Percentiles rank a stretch among this genome's conserved stretches.
Conservation (phyloP, 2,329 filamentous ascomycete species). For the Ophiostoma pallidulum region DNA sequence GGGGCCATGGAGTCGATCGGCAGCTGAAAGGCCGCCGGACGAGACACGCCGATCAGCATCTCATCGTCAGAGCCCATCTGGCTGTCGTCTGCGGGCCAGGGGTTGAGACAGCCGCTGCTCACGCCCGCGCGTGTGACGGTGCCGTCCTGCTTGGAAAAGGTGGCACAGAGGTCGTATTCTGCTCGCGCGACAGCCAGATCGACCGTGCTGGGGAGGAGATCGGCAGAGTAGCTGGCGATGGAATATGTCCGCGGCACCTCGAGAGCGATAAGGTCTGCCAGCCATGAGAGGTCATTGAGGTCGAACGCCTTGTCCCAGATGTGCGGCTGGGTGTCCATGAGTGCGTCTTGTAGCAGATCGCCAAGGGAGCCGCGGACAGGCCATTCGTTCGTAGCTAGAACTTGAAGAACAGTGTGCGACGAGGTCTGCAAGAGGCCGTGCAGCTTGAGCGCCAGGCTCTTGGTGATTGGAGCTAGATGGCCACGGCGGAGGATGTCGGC, state of each 20-base stretch:
- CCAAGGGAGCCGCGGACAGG: conserved; percentile 41
- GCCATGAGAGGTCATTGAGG: conserved; percentile 33
- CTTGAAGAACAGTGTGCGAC: conserved; percentile 38
- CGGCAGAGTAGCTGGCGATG: conserved; percentile 41
- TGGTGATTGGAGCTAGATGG: conserved; percentile 42
- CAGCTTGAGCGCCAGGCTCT: conserved; percentile 39
- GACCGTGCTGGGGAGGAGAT: conserved; percentile 40
- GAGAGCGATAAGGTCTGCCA: conserved; percentile 35
- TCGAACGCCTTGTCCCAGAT: conserved; percentile 44
- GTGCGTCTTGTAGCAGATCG: conserved; percentile 39
- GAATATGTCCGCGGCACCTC: conserved; percentile 45
- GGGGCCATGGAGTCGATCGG: conserved; percentile 40
- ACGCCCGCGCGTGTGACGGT: conserved; percentile 34
- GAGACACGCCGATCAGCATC: conserved; percentile 41
- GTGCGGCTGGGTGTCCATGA: conserved; percentile 36
- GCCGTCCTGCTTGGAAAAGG: conserved; percentile 26
- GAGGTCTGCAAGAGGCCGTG: conserved; percentile 40
- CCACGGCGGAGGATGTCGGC: conserved; percentile 41
- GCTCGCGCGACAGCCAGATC: conserved; percentile 43
- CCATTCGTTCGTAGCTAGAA: conserved; percentile 41
- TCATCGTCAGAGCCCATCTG: too few species aligned
- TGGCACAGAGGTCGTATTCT: conserved; percentile 38
- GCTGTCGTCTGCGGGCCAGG: conserved; percentile 31
- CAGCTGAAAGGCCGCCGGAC: conserved; percentile 42
- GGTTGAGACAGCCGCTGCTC: conserved; percentile 46